Evolutionary conservation across 2,329 filamentous ascomycete species (phyloP), one percentile per base, ranked within the genome.

Genomic region (Arthrobotrys conoides): DNA sequence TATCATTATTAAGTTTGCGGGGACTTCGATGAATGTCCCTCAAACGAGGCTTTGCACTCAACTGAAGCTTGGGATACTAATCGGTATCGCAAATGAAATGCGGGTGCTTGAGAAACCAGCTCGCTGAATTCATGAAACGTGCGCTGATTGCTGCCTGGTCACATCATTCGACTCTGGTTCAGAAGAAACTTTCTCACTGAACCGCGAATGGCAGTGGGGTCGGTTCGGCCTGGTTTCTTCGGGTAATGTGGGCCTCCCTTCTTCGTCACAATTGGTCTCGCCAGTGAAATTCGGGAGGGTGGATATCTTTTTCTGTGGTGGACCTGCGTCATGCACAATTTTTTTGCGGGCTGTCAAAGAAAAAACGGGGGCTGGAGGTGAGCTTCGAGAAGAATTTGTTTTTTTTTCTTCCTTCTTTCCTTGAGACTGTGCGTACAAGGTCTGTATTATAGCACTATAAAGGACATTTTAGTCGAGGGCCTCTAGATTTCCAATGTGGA

Each of bases 121-220:
- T 41, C 33, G 9, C 36, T 10, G 33, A 38, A 27, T 3, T 14
- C n/a, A n/a, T 61, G 57, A 61, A 61, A 61, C 57, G 12, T 38
- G 53, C 30, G 57, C 57, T 61, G 57, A 27, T 61, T 41, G 57
- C 57, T 61, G 57, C 57, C 57, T 61, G 57, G 36, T 61, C 57
- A 27, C 57, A 20, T 59, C 53, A 59, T 59, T 10, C 14, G 22
- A n/a, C n/a, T n/a, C n/a, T 14, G 8, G 48, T 53, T 53, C 5
- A n/a, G 27, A 3, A 51, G 44, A 48, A 48, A n/a, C 22, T 10
- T 27, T 51, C 20, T 27, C 8, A 51, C 18, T 20, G 22, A 22
- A 24, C 18, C 0, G 48, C 9, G 4, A n/a, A n/a, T 46, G 41
- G 44, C 63, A 14, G 63, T 67, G 63, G 65, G 65, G 49, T 68